A percentile compares a stretch with the other conserved stretches of the same genome.
phyloP scores from a whole-genome alignment of 371 early-diverging fungal species.

The Mucor circinelloides region DNA sequence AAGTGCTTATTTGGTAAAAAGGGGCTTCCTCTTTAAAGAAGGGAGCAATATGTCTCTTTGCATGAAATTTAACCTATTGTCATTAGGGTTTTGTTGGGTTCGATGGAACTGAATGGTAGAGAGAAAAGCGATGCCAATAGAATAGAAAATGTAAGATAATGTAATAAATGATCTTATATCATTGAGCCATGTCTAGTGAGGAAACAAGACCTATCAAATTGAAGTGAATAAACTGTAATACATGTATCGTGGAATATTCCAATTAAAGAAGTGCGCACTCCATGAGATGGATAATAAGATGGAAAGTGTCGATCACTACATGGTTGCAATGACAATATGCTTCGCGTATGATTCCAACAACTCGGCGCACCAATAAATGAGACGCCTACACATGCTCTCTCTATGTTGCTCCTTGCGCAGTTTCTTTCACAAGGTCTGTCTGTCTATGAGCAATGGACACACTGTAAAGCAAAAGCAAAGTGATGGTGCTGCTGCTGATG shows the following conservation, averaged over 20 bases:
- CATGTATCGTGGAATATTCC: background rate
- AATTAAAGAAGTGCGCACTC: background rate
- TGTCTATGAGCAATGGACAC: too few relatives aligned
- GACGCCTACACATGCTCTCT: too few relatives aligned
- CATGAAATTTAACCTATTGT: constrained; percentile 1
- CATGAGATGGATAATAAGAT: background rate
- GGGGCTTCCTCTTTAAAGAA: background rate
- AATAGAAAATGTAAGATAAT: background rate
- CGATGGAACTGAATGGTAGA: constrained; percentile 68
- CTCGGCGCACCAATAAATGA: background rate
- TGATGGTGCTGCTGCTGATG: too few relatives aligned
- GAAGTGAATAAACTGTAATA: too few relatives aligned
- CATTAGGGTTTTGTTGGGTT: constrained; percentile 78
- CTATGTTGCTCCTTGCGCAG: background rate
- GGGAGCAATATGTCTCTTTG: background rate
- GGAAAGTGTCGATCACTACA: background rate
- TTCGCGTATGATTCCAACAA: background rate
- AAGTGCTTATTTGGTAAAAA: constrained; percentile 12
- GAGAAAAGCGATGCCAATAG: background rate
- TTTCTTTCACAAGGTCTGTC: too few relatives aligned
- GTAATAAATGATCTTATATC: background rate
- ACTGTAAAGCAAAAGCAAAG: too few relatives aligned
- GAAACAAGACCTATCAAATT: too few relatives aligned
- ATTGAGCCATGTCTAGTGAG: background rate
- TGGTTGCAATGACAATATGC: background rate